A percentile compares a stretch with the other conserved stretches of the same genome.
These are phyloP conservation scores for Colletotrichum sp. DNA, from an alignment of 2,329 filamentous ascomycete species.

Conservation along the genomic window DNA sequence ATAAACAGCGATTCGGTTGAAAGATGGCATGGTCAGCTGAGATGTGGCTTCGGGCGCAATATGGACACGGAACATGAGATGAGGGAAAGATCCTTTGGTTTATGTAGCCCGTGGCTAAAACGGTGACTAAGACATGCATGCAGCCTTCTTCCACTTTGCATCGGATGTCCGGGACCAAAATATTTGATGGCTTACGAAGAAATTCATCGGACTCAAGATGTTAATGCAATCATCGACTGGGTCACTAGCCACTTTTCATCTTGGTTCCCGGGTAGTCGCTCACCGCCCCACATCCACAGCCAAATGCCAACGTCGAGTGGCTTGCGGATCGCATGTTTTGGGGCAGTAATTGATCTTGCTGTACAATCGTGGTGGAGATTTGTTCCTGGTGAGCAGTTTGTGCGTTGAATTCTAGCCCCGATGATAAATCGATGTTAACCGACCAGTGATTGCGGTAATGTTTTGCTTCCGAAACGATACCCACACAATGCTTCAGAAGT, in stretches of 20 bases:
- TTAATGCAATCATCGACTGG: background rate
- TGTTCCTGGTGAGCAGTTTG: background rate
- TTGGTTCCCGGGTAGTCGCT: background rate
- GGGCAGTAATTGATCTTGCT: background rate
- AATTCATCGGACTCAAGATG: background rate
- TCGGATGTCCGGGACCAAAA: background rate
- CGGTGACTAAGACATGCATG: background rate
- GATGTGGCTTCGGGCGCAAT: background rate
- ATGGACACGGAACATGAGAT: background rate
- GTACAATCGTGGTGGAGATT: background rate
- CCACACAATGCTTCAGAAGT: background rate
- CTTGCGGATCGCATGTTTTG: background rate
- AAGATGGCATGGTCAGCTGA: background rate
- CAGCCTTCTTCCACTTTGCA: background rate
- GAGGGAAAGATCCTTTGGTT: background rate
- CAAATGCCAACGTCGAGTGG: background rate
- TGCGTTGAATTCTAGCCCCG: background rate
- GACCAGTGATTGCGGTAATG: background rate
- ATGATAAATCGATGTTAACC: background rate
- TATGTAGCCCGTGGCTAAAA: background rate
- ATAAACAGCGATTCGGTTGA: conserved; percentile 29
- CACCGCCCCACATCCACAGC: background rate
- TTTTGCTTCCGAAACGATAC: background rate
- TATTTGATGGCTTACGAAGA: background rate
- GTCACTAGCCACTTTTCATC: background rate